Evolutionary conservation across 331 rosid species (phyloP).

Genomic region (Malus hybrid): DNA sequence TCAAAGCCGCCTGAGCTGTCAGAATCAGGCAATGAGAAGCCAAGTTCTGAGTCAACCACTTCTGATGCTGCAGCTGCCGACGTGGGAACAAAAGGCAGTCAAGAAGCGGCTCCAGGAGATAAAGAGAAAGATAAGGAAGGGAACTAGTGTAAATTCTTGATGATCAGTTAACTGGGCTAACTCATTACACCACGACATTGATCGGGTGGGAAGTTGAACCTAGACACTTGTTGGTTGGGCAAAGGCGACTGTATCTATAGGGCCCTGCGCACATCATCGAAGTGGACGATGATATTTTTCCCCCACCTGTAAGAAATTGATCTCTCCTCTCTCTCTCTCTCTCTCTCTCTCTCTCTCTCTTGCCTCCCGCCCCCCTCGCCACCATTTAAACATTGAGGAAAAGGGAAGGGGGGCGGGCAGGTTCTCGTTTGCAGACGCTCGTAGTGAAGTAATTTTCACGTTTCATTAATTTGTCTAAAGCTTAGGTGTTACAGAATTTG

Average conservation of each 20-base stretch:
- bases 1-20: constrained; percentile 23
- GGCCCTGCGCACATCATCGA: constrained; percentile 31
- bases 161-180: constrained; percentile 45
- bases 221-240: constrained; percentile 27
- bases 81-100: constrained; percentile 23
- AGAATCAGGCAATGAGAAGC: constrained; percentile 30
- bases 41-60: constrained; percentile 21
- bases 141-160: constrained; percentile 52
- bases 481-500: constrained; percentile 34
- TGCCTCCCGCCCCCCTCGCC: background rate
- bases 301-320: constrained; percentile 39
- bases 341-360: background rate
- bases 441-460: constrained; percentile 31
- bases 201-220: constrained; percentile 63
- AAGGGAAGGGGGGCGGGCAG: constrained; percentile 6
- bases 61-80: constrained; percentile 16
- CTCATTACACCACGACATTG: constrained; percentile 31
- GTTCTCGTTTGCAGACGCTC: constrained; percentile 14
- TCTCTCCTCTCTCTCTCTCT: background rate
- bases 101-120: constrained; percentile 24
- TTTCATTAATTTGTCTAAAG: constrained; percentile 32
- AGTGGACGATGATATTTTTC: constrained; percentile 45
- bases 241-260: constrained; percentile 33
- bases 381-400: background rate
- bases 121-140: constrained; percentile 29